Percentiles rank a stretch among this genome's conserved stretches.
These are phyloP conservation scores for Aspergillus vadensis DNA, from an alignment of 2,329 filamentous ascomycete genomes.

Conservation along the genomic window DNA sequence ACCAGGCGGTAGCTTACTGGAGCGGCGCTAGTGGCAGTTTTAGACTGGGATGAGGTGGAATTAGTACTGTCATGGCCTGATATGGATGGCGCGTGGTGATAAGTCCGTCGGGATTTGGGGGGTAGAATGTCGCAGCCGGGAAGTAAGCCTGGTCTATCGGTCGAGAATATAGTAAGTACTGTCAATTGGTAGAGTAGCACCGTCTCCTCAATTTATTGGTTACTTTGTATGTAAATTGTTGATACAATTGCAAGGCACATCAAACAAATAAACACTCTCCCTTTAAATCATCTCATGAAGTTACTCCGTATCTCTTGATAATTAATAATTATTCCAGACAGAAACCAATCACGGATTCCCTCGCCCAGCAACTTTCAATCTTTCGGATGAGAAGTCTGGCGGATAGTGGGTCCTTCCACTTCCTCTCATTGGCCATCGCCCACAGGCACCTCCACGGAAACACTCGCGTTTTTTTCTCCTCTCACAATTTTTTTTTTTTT, in stretches of 20 bases:
- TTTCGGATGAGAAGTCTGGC: slow-evolving; percentile 10
- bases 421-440: not conserved
- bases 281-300: no score
- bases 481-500: not conserved
- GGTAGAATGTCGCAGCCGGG: not conserved
- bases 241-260: no score
- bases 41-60: slow-evolving; percentile 1
- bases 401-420: slow-evolving; percentile 10
- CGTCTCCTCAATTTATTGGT: no score
- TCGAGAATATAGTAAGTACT: no score
- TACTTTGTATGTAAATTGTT: no score
- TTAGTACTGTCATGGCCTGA: slow-evolving; percentile 13
- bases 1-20: not conserved
- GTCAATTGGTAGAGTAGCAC: no score
- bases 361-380: not conserved
- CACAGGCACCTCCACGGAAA: not conserved
- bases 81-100: slow-evolving; percentile 4
- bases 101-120: not conserved
- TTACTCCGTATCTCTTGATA: not conserved
- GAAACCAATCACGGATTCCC: not conserved
- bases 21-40: slow-evolving; percentile 5
- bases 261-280: no score
- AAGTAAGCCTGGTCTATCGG: no score
- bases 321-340: not conserved
- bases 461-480: not conserved